These are phyloP conservation scores for Lizonia empirigonia DNA, from an alignment of 2,329 filamentous ascomycete genomes.

Conservation along the genomic window DNA sequence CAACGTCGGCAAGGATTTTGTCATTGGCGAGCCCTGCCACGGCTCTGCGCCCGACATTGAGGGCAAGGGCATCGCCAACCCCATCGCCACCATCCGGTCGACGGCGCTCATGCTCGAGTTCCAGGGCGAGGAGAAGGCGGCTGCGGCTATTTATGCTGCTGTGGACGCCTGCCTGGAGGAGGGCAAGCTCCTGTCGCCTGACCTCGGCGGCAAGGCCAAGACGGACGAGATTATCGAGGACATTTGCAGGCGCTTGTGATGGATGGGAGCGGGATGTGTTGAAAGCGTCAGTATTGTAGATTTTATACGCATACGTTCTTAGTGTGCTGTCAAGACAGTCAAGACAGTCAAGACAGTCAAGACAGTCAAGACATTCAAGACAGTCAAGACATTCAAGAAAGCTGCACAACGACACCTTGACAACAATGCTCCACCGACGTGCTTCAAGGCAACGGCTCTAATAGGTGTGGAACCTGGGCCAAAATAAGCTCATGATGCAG, in stretches of 20 bases:
- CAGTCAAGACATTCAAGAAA: too few relatives aligned
- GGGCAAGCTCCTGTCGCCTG: conserved; percentile 80
- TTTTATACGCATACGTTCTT: too few relatives aligned
- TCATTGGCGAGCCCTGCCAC: conserved; percentile 97
- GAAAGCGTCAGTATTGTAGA: too few relatives aligned
- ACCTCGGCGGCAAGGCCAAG: conserved; percentile 84
- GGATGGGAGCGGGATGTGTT: too few relatives aligned
- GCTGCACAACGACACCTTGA: too few relatives aligned
- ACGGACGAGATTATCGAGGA: conserved; percentile 88
- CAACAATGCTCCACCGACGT: too few relatives aligned
- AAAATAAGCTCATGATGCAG: conserved; percentile 14
- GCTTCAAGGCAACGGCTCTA: too few relatives aligned
- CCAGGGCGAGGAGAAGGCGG: conserved; percentile 82
- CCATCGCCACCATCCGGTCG: conserved; percentile 90
- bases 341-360: too few relatives aligned
- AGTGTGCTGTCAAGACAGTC: too few relatives aligned
- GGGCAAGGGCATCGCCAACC: conserved; percentile 91
- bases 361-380: too few relatives aligned
- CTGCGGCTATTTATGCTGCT: conserved; percentile 86
- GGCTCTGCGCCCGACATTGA: conserved; percentile 95
- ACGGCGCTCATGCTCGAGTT: conserved; percentile 97
- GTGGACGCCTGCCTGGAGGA: conserved; percentile 90
- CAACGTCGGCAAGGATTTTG: conserved; percentile 92
- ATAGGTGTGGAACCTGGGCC: too few relatives aligned
- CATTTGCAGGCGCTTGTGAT: conserved; percentile 82